These are phyloP conservation scores for Talaromyces islandicus DNA, from an alignment of 2,329 filamentous ascomycete genomes.

Conservation along the genomic window DNA sequence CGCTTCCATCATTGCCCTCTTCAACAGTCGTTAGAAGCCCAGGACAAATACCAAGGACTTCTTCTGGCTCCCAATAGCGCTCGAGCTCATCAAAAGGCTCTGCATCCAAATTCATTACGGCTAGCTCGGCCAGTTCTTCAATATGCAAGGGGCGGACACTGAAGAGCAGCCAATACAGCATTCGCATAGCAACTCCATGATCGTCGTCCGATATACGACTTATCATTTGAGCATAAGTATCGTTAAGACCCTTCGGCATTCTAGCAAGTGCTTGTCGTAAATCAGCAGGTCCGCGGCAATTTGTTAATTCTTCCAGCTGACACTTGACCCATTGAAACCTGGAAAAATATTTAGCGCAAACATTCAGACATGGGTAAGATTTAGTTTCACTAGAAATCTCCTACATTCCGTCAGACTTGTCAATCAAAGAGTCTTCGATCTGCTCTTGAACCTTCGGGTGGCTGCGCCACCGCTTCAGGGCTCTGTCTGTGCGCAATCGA, in stretches of 20 bases:
- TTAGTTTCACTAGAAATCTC: neutral
- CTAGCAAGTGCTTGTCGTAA: slow-evolving; percentile 3
- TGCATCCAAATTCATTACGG: slow-evolving; percentile 3
- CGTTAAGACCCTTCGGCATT: slow-evolving; percentile 3
- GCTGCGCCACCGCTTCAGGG: slow-evolving; percentile 3
- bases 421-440: slow-evolving; percentile 7
- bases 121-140: slow-evolving; percentile 9
- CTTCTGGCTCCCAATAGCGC: slow-evolving; percentile 6
- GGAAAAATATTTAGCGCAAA: neutral
- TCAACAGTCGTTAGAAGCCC: slow-evolving; percentile 5
- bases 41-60: slow-evolving; percentile 7
- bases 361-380: neutral
- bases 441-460: slow-evolving; percentile 3
- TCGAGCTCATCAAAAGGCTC: neutral
- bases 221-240: slow-evolving; percentile 8
- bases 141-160: slow-evolving; percentile 1
- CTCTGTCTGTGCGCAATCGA: slow-evolving; percentile 4
- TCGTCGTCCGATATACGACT: slow-evolving; percentile 2
- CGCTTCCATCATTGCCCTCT: neutral
- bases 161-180: slow-evolving; percentile 8
- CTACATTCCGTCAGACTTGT: slow-evolving; percentile 10
- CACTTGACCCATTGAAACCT: slow-evolving; percentile 11
- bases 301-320: slow-evolving; percentile 1
- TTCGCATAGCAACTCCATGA: slow-evolving; percentile 3
- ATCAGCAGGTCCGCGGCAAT: neutral